Conservation (phyloP, 2,329 filamentous ascomycete species). For the Aspergillus quadrilineatus region DNA sequence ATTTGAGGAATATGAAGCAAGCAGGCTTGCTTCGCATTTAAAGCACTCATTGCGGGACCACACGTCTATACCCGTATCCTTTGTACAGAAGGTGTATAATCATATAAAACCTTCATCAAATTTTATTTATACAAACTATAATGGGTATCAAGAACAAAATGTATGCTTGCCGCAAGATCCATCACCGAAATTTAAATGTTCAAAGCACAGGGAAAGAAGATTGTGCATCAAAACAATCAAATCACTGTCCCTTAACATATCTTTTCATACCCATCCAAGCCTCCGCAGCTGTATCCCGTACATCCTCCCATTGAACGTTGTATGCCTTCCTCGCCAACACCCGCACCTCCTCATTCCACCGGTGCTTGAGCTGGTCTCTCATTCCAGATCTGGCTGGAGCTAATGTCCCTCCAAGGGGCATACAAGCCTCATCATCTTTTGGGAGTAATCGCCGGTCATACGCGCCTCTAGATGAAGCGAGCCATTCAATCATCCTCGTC, state of each 20-base stretch:
- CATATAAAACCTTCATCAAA: neutral
- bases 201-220: neutral
- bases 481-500: conserved; percentile 41
- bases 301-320: conserved; percentile 63
- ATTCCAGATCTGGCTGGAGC: conserved; percentile 45
- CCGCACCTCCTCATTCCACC: conserved; percentile 75
- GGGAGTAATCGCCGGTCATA: conserved; percentile 34
- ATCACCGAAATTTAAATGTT: neutral
- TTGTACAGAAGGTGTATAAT: conserved; percentile 1
- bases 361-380: conserved; percentile 68
- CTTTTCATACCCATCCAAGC: conserved; percentile 50
- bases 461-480: conserved; percentile 37
- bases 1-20: neutral
- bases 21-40: neutral
- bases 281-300: conserved; percentile 50
- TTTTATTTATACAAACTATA: conserved; percentile 6
- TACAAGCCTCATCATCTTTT: conserved; percentile 8
- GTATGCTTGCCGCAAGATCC: neutral
- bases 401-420: neutral
- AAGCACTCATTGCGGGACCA: neutral
- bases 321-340: conserved; percentile 66
- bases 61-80: neutral
- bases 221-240: neutral
- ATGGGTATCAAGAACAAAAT: conserved; percentile 20
- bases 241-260: conserved; percentile 35